phyloP scores from a whole-genome alignment of 345 rosid genomes.

The Eucalyptus viminalis region DNA sequence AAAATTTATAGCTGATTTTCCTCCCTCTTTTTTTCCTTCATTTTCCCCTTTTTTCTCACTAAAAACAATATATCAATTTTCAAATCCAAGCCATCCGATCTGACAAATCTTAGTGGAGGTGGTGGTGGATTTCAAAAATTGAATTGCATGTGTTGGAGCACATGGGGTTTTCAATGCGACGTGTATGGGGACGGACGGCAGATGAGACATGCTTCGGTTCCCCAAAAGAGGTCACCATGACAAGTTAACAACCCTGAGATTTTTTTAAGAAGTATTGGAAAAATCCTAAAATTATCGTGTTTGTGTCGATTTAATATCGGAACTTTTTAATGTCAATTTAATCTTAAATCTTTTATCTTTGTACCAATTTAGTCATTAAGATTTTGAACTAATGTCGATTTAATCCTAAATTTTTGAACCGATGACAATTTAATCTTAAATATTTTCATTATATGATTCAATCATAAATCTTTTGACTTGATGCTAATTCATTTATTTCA shows the following conservation, averaged over 20 bases:
- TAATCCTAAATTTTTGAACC: rapidly evolving
- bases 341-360: rapidly evolving
- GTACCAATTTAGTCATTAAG: rapidly evolving
- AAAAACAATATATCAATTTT: background rate
- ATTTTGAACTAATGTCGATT: no score
- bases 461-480: no score
- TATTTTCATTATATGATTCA: rapidly evolving
- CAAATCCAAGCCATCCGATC: background rate
- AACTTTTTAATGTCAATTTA: rapidly evolving
- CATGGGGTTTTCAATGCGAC: background rate
- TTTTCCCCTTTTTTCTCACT: background rate
- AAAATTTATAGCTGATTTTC: background rate
- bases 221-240: background rate
- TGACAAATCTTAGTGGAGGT: background rate
- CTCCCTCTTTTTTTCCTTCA: background rate
- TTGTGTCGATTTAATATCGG: no score
- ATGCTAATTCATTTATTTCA: no score
- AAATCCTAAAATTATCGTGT: no score
- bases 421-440: no score
- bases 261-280: no score
- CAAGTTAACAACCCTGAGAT: no score
- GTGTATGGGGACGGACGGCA: background rate
- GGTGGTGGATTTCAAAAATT: background rate
- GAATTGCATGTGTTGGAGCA: background rate
- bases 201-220: background rate